A percentile compares a stretch with the other conserved stretches of the same genome.
Conservation (phyloP, 1,284 basidiomycete species). For the Tausonia pullulans region DNA sequence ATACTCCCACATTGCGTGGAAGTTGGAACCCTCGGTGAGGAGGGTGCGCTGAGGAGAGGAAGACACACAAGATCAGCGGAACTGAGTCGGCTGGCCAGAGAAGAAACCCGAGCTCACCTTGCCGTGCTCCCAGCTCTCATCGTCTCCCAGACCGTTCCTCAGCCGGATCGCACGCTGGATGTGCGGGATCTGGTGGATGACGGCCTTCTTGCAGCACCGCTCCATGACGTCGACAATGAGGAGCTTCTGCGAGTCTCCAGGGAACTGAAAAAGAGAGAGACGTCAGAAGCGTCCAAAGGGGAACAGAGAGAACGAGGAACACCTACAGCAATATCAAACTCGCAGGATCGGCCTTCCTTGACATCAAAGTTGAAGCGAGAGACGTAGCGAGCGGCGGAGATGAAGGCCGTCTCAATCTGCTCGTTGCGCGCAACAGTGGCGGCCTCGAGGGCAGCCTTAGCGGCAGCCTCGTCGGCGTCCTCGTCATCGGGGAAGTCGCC, state of each 20-base stretch:
- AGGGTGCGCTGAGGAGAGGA: constrained; percentile 28
- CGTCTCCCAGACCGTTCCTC: constrained; percentile 12
- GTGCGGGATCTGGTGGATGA: constrained; percentile 77
- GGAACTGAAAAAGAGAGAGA: constrained; percentile 33
- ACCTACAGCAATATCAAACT: constrained; percentile 69
- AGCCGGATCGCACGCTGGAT: constrained; percentile 47
- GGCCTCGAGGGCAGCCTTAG: constrained; percentile 33
- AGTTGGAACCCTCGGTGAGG: constrained; percentile 70
- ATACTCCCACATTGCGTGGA: constrained; percentile 82
- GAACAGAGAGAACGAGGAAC: constrained; percentile 5
- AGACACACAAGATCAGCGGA: neutral
- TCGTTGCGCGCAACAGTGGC: constrained; percentile 36
- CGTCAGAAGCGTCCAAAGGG: constrained; percentile 38
- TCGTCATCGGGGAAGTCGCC: constrained; percentile 44
- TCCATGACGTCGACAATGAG: constrained; percentile 86
- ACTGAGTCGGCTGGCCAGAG: neutral
- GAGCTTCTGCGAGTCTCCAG: constrained; percentile 63
- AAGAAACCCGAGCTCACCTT: constrained; percentile 29
- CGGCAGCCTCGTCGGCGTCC: constrained; percentile 35
- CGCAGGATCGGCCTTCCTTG: constrained; percentile 49
- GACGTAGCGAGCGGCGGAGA: constrained; percentile 39
- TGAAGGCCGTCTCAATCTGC: constrained; percentile 33
- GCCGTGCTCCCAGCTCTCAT: constrained; percentile 28
- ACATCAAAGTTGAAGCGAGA: constrained; percentile 61
- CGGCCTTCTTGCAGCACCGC: constrained; percentile 63